Evolutionary conservation across 441 rosid genomes (phyloP), one percentile per base, ranked within the genome.

Genomic region (Adansonia grandidieri): DNA sequence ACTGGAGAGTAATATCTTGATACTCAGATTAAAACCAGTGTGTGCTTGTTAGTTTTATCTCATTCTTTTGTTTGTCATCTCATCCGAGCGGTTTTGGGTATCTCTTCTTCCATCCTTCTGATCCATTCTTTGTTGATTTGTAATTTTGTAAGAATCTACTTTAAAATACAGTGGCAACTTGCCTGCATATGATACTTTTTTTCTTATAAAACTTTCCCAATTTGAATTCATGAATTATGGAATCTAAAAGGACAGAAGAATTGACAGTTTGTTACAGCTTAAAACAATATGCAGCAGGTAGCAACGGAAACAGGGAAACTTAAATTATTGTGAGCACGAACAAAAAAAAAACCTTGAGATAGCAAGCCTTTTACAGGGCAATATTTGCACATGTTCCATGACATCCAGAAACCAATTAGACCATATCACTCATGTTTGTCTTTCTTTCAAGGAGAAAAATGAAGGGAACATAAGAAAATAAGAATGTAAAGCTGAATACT

Each of bases 91-190:
- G 85, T 80, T 85, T 84, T 80, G 81, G 88, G 88, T 83, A 79
- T n/a, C 75, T 72, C 85, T 75, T 78, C 82, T 75, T 86, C 86
- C 75, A 51, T 62, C 77, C 79, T 76, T 74, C 84, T 82, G 75
- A 80, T 76, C 86, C 84, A 86, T 80, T 84, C 89, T 91, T 85
- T 80, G 81, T 82, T 65, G 80, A 86, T 89, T 83, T 85, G 82
- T 86, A 81, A 83, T 82, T 82, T 75, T 92, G 99, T 96, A 93
- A 93, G 94, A 87, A 87, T 81, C 89, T 81, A 80, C 80, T 85
- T 77, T 79, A 80, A 85, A 82, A 82, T 19, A 83, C 85, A 87
- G 79, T 47, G 93, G 95, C 96, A 87, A 48, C 78, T 89, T 87
- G 92, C 91, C 95, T 84, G 85, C 81, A 91, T 84, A 81, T 87